Evolutionary conservation across 163 green algal species (phyloP), one percentile per base, ranked within the genome.

Genomic region (Volvox carteri): DNA sequence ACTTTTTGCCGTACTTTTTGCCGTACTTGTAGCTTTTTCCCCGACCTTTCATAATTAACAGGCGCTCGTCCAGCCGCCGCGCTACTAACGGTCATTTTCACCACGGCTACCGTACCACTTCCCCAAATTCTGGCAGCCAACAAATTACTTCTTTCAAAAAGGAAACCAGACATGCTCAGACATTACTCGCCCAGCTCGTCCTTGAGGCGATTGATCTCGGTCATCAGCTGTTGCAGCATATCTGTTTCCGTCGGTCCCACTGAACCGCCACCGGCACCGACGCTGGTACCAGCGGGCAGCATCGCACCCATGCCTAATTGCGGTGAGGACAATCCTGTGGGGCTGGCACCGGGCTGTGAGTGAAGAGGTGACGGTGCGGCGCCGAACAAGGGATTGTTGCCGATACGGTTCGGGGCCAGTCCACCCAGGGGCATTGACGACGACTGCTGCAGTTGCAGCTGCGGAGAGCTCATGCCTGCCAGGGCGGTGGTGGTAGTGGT

Each of bases 221-320:
- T 41, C 90, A 93, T 93, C 9, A 94, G 90, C 88, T 92, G 86
- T 77, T 91, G 86, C 85, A 94, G 89, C 88, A 94, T 90, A 54
- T 92, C 90, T 0, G 90, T 76, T 85, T 94, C 90, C 33, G 25
- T 37, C 25, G 33, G 12, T 46, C 86, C 75, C 35, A 8, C 58
- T 16, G 30, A 3, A 42, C 21, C 72, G 48, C 30, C 75, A 30
- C 33, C 25, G 28, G 54, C 54, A 30, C 54, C 54, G n/a, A n/a
- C n/a, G 54, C 54, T 65, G 54, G 54, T 23, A 12, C 19, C 54
- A 65, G 54, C 54, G 30, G 65, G 60, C 60, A 28, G 33, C 28
- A 72, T 72, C n/a, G 60, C 19, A 33, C 65, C 46, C 30, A 16
- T 78, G 37, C 70, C 6, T 1, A 41, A 18, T 37, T 58, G 39